Conservation (phyloP, 176 grass and related monocot genomes). For the Triticum urartu region DNA sequence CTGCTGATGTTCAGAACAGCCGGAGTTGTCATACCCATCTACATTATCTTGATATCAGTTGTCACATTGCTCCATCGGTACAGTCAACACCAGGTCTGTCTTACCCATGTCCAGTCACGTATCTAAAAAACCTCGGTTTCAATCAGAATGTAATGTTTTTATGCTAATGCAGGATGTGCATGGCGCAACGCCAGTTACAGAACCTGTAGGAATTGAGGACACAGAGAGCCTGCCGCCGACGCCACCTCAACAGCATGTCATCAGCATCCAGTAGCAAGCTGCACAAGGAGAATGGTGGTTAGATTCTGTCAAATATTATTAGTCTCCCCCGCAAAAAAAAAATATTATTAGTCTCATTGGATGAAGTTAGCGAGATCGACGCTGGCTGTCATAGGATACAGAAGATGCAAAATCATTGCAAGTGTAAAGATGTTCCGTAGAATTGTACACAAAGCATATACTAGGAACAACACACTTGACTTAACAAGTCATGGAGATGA, state of each 20-base stretch:
- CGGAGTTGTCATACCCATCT: conserved; percentile 58
- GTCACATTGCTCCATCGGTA: conserved; percentile 32
- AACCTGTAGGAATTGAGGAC: conserved; percentile 24
- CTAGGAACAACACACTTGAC: neutral
- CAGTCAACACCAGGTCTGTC: conserved; percentile 37
- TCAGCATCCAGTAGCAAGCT: conserved; percentile 39
- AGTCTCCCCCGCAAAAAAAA: no score
- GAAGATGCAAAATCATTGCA: conserved; percentile 10
- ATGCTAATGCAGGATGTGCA: conserved; percentile 18
- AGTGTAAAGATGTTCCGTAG: neutral
- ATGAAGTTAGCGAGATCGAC: conserved; percentile 18
- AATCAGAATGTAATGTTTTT: conserved; percentile 1
- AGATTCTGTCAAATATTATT: conserved; percentile 37
- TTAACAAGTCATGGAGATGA: conserved; percentile 21
- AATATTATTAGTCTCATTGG: neutral
- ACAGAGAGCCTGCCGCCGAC: conserved; percentile 23
- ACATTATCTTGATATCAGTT: conserved; percentile 49
- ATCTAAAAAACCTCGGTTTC: neutral
- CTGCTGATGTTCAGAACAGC: conserved; percentile 55
- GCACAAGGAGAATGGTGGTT: neutral
- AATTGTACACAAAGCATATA: conserved; percentile 16
- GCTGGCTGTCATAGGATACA: neutral
- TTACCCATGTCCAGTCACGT: neutral
- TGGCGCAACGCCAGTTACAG: neutral
- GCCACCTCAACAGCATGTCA: conserved; percentile 33